Conservation (phyloP, 192 early-diverging fungal genomes). For the Linnemannia elongata region DNA sequence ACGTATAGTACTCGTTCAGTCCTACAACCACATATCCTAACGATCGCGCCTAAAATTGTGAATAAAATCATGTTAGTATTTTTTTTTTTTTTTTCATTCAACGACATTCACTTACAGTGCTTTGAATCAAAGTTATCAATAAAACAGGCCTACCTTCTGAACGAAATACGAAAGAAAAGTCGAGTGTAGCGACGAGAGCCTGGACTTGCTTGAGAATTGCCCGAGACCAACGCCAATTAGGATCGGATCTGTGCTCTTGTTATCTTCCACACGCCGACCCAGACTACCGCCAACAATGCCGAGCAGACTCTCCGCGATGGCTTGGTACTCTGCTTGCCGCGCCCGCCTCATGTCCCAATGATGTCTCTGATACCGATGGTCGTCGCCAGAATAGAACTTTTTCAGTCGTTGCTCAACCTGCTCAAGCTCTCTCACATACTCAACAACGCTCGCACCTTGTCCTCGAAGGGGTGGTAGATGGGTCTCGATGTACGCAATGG, state of each 20-base stretch:
- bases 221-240: no score
- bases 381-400: not conserved
- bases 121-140: no score
- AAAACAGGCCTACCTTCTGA: not conserved
- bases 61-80: no score
- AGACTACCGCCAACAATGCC: not conserved
- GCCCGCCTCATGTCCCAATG: not conserved
- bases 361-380: not conserved
- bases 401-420: slow-evolving; percentile 2
- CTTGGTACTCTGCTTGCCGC: not conserved
- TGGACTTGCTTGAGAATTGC: no score
- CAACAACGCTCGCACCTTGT: not conserved
- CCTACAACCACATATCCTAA: slow-evolving; percentile 14
- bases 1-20: slow-evolving; percentile 14
- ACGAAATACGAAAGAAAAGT: no score
- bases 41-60: slow-evolving; percentile 6
- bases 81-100: no score
- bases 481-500: not conserved
- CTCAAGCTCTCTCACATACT: slow-evolving; percentile 1
- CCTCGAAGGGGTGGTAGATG: not conserved
- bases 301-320: not conserved
- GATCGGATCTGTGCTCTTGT: no score
- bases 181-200: no score
- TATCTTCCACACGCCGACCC: no score
- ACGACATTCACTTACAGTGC: no score